Evolutionary conservation across 2,329 filamentous ascomycete genomes (phyloP).

Genomic region (Rosellinia necatrix): DNA sequence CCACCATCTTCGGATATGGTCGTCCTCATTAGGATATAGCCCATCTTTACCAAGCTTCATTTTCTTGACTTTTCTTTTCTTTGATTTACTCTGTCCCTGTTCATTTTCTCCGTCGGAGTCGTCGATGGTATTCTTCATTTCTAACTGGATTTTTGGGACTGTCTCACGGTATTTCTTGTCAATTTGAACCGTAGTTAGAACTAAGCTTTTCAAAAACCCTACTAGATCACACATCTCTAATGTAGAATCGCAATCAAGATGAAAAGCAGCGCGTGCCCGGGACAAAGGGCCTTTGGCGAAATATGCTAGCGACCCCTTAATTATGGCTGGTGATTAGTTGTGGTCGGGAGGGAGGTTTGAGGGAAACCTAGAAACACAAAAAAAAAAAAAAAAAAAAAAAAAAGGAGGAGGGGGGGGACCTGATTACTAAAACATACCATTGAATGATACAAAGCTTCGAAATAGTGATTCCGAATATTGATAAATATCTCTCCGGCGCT

Average conservation of each 20-base stretch:
- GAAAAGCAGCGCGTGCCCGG: constrained; percentile 72
- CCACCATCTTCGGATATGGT: constrained; percentile 74
- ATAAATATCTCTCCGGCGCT: constrained; percentile 60
- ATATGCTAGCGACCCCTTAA: constrained; percentile 76
- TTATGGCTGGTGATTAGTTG: constrained; percentile 51
- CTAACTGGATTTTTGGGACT: constrained; percentile 63
- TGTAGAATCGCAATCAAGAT: constrained; percentile 63
- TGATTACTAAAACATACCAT: constrained; percentile 53
- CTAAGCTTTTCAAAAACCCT: constrained; percentile 68
- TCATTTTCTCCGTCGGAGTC: constrained; percentile 58
- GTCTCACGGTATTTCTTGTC: constrained; percentile 82
- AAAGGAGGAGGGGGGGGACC: background rate
- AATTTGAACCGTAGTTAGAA: constrained; percentile 69
- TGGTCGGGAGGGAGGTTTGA: too few species aligned
- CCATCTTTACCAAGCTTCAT: constrained; percentile 70
- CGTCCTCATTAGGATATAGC: constrained; percentile 69
- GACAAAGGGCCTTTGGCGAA: constrained; percentile 83
- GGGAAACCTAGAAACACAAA: too few species aligned
- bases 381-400: too few species aligned
- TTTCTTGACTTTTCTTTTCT: constrained; percentile 63
- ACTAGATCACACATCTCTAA: constrained; percentile 67
- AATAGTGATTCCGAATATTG: constrained; percentile 62
- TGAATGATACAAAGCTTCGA: constrained; percentile 65
- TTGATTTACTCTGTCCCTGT: constrained; percentile 45
- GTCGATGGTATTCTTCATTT: constrained; percentile 61